Evolutionary conservation across 1,284 basidiomycete genomes (phyloP).

Genomic region (Ceratobasidium sp.): DNA sequence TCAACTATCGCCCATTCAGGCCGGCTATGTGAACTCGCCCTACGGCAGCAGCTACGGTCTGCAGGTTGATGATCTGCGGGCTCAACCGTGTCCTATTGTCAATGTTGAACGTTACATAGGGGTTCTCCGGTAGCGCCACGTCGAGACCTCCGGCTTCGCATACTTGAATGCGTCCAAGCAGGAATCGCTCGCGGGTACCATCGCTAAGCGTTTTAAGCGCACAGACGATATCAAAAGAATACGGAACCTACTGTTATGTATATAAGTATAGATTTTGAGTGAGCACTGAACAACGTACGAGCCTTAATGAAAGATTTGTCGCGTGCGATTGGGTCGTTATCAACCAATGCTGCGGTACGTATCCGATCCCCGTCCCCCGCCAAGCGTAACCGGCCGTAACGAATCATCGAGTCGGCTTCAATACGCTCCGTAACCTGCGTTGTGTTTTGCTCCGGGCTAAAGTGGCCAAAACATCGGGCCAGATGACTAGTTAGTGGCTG

Average conservation of each 20-base stretch:
- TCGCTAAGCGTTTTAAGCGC: too few relatives aligned
- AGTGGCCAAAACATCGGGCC: slow-evolving; percentile 3
- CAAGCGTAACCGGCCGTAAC: slow-evolving; percentile 19
- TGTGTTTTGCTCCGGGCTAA: neutral
- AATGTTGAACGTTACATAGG: too few relatives aligned
- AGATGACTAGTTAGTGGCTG: neutral
- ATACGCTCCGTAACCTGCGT: neutral
- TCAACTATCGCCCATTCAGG: too few relatives aligned
- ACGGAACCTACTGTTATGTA: neutral
- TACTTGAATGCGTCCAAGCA: slow-evolving; percentile 69
- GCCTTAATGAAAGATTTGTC: slow-evolving; percentile 31
- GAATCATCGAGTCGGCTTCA: slow-evolving; percentile 12
- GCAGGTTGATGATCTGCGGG: too few relatives aligned
- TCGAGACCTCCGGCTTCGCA: too few relatives aligned
- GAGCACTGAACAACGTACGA: neutral
- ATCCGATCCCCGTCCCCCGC: neutral
- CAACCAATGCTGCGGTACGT: neutral
- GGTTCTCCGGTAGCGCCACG: too few relatives aligned
- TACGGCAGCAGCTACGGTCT: too few relatives aligned
- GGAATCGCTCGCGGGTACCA: slow-evolving; percentile 61
- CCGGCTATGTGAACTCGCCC: too few relatives aligned
- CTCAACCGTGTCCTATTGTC: too few relatives aligned
- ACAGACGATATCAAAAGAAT: too few relatives aligned
- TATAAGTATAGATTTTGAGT: neutral
- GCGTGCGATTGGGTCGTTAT: neutral